phyloP scores from a whole-genome alignment of 768 basidiomycete species.

The Suillus brevipes region DNA sequence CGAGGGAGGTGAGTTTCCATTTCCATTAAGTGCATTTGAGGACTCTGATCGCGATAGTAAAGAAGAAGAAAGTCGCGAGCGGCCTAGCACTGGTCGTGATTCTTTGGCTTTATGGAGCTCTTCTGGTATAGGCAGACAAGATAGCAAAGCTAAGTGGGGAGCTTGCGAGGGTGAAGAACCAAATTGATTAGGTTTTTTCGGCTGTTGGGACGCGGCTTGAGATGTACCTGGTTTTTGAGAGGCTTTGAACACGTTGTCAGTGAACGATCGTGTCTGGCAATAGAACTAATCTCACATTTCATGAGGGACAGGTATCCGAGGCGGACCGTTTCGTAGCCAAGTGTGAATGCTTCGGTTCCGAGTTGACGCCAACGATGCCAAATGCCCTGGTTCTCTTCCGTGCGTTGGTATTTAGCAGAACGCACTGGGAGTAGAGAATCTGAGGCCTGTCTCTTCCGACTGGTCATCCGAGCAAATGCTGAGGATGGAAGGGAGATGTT shows the following conservation, averaged over 20 bases:
- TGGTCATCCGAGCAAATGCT: conserved; percentile 43
- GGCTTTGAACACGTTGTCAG: conserved; percentile 6
- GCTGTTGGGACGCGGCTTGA: not conserved
- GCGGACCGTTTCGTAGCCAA: conserved; percentile 40
- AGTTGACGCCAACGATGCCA: conserved; percentile 44
- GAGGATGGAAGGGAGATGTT: not conserved
- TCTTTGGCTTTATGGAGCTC: conserved; percentile 12
- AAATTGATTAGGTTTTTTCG: conserved; percentile 4
- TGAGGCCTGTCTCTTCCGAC: conserved; percentile 53
- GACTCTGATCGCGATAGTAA: conserved; percentile 23
- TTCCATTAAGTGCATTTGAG: conserved; percentile 15
- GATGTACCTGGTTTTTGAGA: conserved; percentile 9
- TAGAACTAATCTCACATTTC: conserved; percentile 8
- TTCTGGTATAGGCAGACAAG: conserved; percentile 18
- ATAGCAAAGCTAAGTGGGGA: conserved; percentile 8
- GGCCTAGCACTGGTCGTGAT: conserved; percentile 15
- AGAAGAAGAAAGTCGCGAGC: conserved; percentile 20
- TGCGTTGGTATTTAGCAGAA: conserved; percentile 52
- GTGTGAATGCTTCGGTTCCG: conserved; percentile 31
- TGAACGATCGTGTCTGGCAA: not conserved
- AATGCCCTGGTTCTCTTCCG: conserved; percentile 36
- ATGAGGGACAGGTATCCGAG: conserved; percentile 3
- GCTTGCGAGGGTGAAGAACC: conserved; percentile 11
- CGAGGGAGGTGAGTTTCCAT: conserved; percentile 20
- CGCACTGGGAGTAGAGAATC: conserved; percentile 51